Percentiles rank a stretch among this genome's conserved stretches.
These are phyloP conservation scores for Komagataella ulmi DNA, from an alignment of 805 yeast species.

Conservation along the genomic window DNA sequence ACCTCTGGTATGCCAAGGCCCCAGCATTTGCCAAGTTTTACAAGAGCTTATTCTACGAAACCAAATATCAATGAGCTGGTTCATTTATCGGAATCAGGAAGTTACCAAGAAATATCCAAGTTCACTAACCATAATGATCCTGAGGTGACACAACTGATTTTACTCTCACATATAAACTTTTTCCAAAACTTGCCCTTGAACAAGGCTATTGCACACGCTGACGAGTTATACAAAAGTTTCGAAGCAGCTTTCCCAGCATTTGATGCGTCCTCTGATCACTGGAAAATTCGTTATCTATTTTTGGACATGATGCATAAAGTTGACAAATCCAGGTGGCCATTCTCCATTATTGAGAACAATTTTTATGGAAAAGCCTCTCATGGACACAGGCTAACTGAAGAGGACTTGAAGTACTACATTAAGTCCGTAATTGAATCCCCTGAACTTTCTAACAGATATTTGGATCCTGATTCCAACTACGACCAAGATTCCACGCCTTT, in stretches of 20 bases:
- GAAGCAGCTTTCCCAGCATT: background rate
- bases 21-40: background rate
- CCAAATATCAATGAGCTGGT: conserved; percentile 8
- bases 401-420: conserved; percentile 9
- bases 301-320: background rate
- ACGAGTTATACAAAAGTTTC: background rate
- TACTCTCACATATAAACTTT: background rate
- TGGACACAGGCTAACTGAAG: conserved; percentile 12
- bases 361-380: conserved; percentile 15
- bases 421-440: conserved; percentile 13
- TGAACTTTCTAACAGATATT: conserved; percentile 10
- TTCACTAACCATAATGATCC: background rate
- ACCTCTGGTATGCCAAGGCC: background rate
- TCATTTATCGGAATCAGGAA: conserved; percentile 7
- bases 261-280: background rate
- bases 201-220: background rate
- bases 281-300: background rate
- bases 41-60: background rate
- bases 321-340: background rate
- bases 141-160: background rate
- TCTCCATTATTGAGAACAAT: conserved; percentile 9
- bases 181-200: background rate
- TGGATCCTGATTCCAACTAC: background rate
- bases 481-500: background rate
- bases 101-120: conserved; percentile 8